A percentile compares a stretch with the other conserved stretches of the same genome.
These are phyloP conservation scores for Takashimella tepidaria DNA, from an alignment of 1,284 basidiomycete genomes.

Conservation along the genomic window DNA sequence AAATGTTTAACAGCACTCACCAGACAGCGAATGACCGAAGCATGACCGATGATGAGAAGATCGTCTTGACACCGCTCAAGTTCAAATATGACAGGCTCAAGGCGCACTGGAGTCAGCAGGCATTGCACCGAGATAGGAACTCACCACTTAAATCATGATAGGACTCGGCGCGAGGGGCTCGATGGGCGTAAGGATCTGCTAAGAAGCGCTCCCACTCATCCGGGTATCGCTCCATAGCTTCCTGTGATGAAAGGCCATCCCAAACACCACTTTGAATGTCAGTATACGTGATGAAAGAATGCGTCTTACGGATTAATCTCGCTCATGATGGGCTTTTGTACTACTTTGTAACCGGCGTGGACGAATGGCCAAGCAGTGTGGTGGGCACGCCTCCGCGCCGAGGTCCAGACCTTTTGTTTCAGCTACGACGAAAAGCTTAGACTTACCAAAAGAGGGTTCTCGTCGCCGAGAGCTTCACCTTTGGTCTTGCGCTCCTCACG, in stretches of 20 bases:
- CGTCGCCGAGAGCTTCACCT: slow-evolving; percentile 50
- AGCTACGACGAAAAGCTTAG: background rate
- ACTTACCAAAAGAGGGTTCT: slow-evolving; percentile 69
- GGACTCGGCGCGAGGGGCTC: slow-evolving; percentile 86
- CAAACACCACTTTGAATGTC: slow-evolving; percentile 60
- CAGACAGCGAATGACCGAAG: slow-evolving; percentile 95
- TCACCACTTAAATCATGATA: slow-evolving; percentile 79
- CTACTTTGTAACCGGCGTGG: slow-evolving; percentile 64
- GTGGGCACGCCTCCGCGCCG: slow-evolving; percentile 82
- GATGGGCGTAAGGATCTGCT: slow-evolving; percentile 87
- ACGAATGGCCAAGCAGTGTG: slow-evolving; percentile 96
- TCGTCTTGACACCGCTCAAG: slow-evolving; percentile 74
- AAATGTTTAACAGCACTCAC: slow-evolving; percentile 35
- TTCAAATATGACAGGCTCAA: slow-evolving; percentile 79
- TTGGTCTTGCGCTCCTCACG: slow-evolving; percentile 60
- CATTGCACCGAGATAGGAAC: slow-evolving; percentile 25
- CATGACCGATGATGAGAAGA: slow-evolving; percentile 72
- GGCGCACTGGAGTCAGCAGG: slow-evolving; percentile 53
- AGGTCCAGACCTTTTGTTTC: slow-evolving; percentile 81
- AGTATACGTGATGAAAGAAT: background rate
- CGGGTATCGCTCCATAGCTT: slow-evolving; percentile 84
- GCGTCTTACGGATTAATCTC: slow-evolving; percentile 83
- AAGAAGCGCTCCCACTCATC: slow-evolving; percentile 91
- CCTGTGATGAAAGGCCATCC: slow-evolving; percentile 88
- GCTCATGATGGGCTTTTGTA: slow-evolving; percentile 91